Base-by-base conservation (phyloP, 2,329 filamentous ascomycete species). In the Capronia coronata region DNA sequence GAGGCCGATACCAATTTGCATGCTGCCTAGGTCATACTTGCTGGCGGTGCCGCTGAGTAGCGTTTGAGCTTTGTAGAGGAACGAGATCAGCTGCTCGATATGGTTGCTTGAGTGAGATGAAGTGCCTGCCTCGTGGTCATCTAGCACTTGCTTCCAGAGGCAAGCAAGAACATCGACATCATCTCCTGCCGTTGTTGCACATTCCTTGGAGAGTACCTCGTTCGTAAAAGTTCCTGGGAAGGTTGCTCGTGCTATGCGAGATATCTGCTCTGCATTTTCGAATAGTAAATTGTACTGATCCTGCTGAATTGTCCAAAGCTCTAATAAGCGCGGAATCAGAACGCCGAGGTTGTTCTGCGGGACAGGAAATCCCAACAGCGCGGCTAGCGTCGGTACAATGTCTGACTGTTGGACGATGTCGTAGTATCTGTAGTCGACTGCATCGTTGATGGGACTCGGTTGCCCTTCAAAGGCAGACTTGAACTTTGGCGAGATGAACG, bases 311-410 rank as follows among this genome's bases (percentile, higher is more conserved):
- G 77, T 65, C 89, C 89, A 97, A 56, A 97, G 80, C 0, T 77
- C 73, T 13, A 95, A 70, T 57, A 98, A 84, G 4, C 88, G 80
- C 0, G 80, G 74, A 42, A 97, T 88, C 53, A 96, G 83, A 1
- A 89, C 82, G 1, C 93, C 93, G 0, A 98, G 71, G 56, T 89
- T 97, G 63, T 98, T 98, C 65, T 83, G 81, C 0, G 93, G 87
- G 1, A 94, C 76, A 0, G 93, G 91, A 57, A 98, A 84, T 0
- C 90, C 90, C 38, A 98, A 75, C 23, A 98, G 71, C 1, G 84
- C 88, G 9, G 87, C 89, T 18, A 98, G 72, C 0, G 91, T 96
- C 1, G 93, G 90, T 0, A 87, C 88, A 51, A 98, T 78, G 67
- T 98, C 94, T 1, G 89, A 94, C 69, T 98, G 93, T 64, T 97